Base-by-base conservation (phyloP, 2,329 filamentous ascomycete species). In the Sarocladium brachiariae region DNA sequence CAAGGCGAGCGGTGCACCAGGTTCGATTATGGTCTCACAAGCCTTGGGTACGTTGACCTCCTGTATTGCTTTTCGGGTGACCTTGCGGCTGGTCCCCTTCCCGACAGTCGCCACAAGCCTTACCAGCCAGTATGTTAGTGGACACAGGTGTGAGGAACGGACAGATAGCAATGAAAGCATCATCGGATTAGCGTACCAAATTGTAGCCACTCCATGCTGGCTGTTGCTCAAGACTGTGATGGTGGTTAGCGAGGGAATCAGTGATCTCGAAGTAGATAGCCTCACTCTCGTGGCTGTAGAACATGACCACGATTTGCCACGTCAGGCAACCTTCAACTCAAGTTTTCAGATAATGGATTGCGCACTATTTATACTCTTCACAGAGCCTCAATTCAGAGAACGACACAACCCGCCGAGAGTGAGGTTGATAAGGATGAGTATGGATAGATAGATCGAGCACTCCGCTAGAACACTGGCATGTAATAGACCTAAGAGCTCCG, bases 101-200 rank as follows among this genome's bases (percentile, higher is more conserved):
- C 90, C 90, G 2, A 95, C 78, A 0, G 92, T 99, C 37, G 93
- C 93, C 37, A 96, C 84, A 37, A 96, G 82, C 92, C 92, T 96
- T 43, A 9, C 10, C 8, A 3, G 21, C 3, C 6, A 14, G 4
- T n/a, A 9, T 19, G 16, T 25, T 14, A 43, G 39, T 7, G 10
- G 14, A 43, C n/a, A n/a, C 5, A 11, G 2, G 9, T 21, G 9
- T 21, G 23, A 2, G 37, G 21, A 2, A 21, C 14, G 14, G 41
- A 27, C 6, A 16, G 11, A 2, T 18, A 16, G 3, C 2, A 3
- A 3, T 9, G 7, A 5, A n/a, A n/a, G n/a, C 27, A 30, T 30
- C 27, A 30, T 30, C 14, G 14, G 24, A n/a, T 25, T 21, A 21
- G 61, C 79, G 61, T 75, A 95, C 92, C 93, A 99, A 53, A 99